phyloP scores from a whole-genome alignment of 1,284 basidiomycete species.

The Papiliotrema nemorosa region DNA sequence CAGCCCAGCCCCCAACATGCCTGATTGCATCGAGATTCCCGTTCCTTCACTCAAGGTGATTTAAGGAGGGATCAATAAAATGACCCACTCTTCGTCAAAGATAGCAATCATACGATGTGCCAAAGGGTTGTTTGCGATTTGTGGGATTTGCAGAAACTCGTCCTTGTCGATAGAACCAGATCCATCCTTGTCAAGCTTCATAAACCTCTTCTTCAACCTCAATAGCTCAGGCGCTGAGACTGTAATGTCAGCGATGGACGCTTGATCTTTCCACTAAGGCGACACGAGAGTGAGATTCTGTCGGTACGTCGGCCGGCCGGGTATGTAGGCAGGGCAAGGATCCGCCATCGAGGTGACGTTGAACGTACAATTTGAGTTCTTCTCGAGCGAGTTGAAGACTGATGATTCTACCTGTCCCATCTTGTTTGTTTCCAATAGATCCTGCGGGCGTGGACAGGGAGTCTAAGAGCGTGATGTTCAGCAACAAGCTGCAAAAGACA shows the following conservation, averaged over 20 bases:
- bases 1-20: background rate
- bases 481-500: no score
- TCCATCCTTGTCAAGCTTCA: conserved; percentile 98
- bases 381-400: conserved; percentile 48
- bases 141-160: conserved; percentile 97
- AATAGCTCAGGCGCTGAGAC: conserved; percentile 90
- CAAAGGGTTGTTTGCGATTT: conserved; percentile 96
- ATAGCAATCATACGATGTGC: conserved; percentile 98
- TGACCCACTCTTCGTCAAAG: conserved; percentile 93
- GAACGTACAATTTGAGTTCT: conserved; percentile 49
- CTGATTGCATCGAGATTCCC: background rate
- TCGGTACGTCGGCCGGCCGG: no score
- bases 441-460: no score
- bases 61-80: no score
- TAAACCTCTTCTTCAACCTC: conserved; percentile 95
- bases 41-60: background rate
- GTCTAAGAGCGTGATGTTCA: no score
- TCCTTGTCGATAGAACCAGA: conserved; percentile 97
- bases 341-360: background rate
- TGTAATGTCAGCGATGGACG: conserved; percentile 40
- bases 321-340: background rate
- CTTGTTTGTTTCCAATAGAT: no score
- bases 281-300: no score
- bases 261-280: no score
- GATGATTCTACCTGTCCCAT: conserved; percentile 50